Evolutionary conservation across 2,329 filamentous ascomycete species (phyloP).

Genomic region (Thielaviopsis euricoi): DNA sequence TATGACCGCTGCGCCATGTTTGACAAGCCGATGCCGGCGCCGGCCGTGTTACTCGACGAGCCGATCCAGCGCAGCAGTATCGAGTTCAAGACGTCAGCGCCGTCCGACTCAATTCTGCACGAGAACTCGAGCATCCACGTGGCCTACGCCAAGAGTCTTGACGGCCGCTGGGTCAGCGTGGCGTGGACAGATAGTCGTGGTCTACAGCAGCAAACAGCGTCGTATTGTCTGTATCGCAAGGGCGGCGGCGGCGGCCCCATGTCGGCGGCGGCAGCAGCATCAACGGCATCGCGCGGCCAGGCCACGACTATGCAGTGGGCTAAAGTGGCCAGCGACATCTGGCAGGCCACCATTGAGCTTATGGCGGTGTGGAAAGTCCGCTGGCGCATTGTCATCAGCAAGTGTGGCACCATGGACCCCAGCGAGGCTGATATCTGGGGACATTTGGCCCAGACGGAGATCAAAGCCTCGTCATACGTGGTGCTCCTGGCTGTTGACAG

Average conservation of each 20-base stretch:
- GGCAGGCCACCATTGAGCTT: slow-evolving; percentile 61
- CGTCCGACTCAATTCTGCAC: slow-evolving; percentile 55
- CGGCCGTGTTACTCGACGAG: slow-evolving; percentile 58
- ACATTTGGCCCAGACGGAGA: slow-evolving; percentile 33
- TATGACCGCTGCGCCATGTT: slow-evolving; percentile 54
- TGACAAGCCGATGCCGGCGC: slow-evolving; percentile 39
- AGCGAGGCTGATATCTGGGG: slow-evolving; percentile 48
- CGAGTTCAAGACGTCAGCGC: slow-evolving; percentile 56
- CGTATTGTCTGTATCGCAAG: slow-evolving; percentile 53
- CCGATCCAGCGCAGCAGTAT: slow-evolving; percentile 50
- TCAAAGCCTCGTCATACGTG: slow-evolving; percentile 33
- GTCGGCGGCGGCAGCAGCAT: too few species aligned
- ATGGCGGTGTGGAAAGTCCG: slow-evolving; percentile 53
- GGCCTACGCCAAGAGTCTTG: slow-evolving; percentile 59
- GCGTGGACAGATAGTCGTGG: slow-evolving; percentile 71
- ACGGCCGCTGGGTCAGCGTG: slow-evolving; percentile 62
- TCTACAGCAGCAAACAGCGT: slow-evolving; percentile 52
- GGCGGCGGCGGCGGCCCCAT: slow-evolving; percentile 18
- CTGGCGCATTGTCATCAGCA: slow-evolving; percentile 63
- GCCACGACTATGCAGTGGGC: slow-evolving; percentile 37
- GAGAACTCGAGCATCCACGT: slow-evolving; percentile 71
- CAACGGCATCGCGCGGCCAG: slow-evolving; percentile 20
- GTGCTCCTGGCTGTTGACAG: slow-evolving; percentile 50
- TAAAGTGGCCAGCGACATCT: slow-evolving; percentile 58
- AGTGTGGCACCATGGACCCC: slow-evolving; percentile 50